Conservation (phyloP, 2,329 filamentous ascomycete genomes). For the Monosporascus sp. region DNA sequence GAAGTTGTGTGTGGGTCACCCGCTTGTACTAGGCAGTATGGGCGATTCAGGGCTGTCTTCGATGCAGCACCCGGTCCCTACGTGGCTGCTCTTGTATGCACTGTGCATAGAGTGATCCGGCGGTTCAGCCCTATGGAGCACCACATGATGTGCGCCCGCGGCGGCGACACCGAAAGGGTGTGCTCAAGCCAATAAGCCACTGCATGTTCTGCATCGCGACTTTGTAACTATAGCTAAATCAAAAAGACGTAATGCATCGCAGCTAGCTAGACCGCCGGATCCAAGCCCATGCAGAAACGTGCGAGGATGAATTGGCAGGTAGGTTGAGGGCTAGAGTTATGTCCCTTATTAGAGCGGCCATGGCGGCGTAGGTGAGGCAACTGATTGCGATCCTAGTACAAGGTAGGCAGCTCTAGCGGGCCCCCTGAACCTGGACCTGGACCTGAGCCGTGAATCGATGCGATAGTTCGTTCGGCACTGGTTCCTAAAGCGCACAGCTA, state of each 20-base stretch:
- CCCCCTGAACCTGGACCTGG: too few species aligned
- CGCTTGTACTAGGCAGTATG: background rate
- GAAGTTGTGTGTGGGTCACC: background rate
- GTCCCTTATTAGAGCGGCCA: background rate
- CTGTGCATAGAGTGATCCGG: too few species aligned
- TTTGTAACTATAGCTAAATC: background rate
- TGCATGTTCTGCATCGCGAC: background rate
- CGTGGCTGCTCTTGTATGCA: too few species aligned
- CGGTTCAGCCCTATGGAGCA: background rate
- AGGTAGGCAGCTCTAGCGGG: too few species aligned
- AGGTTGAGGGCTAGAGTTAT: too few species aligned
- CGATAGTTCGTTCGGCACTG: background rate
- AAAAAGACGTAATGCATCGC: background rate
- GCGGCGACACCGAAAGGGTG: background rate
- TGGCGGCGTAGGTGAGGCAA: background rate
- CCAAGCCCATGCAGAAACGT: background rate
- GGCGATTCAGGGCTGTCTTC: too few species aligned
- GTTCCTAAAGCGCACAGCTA: background rate
- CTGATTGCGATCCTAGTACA: background rate
- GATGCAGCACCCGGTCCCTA: background rate
- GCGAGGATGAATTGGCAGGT: background rate
- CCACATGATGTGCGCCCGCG: background rate
- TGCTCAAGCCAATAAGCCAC: too few species aligned
- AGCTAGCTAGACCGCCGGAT: background rate
- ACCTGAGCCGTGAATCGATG: background rate